Evolutionary conservation across 768 basidiomycete species (phyloP).

Genomic region (Pleurotus cornucopiae): DNA sequence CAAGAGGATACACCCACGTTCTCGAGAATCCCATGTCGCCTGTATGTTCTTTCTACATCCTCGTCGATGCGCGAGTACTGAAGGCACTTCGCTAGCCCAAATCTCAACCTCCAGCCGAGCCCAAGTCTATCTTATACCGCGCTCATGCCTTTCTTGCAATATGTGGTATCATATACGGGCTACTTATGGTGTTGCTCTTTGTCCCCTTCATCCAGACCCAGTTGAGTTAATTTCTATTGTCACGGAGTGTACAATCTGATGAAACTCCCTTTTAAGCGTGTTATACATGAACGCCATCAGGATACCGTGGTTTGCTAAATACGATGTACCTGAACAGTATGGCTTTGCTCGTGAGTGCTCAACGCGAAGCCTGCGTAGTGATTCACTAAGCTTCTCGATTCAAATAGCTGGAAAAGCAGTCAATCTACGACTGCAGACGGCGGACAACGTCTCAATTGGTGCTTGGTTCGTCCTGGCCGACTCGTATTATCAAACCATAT

Average conservation of each 20-base stretch:
- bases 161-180: constrained; percentile 50
- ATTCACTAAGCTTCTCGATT: neutral
- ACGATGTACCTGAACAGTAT: constrained; percentile 67
- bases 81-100: neutral
- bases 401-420: constrained; percentile 68
- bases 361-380: neutral
- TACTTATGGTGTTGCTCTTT: constrained; percentile 46
- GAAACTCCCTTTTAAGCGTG: constrained; percentile 19
- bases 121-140: constrained; percentile 9
- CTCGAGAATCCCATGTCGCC: no score
- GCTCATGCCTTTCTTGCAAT: constrained; percentile 31
- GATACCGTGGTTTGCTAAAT: constrained; percentile 61
- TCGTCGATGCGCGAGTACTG: no score
- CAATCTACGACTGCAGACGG: constrained; percentile 65
- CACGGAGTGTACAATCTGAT: constrained; percentile 1
- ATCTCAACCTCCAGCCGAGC: neutral
- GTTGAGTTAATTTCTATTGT: constrained; percentile 34
- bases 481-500: constrained; percentile 44
- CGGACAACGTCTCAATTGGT: constrained; percentile 77
- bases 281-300: constrained; percentile 64
- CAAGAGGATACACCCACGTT: no score
- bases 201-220: constrained; percentile 68
- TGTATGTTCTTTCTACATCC: no score
- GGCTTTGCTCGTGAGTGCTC: constrained; percentile 67
- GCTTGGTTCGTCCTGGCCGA: constrained; percentile 84